Conservation (phyloP, 345 rosid genomes). For the Citrus reticulata region DNA sequence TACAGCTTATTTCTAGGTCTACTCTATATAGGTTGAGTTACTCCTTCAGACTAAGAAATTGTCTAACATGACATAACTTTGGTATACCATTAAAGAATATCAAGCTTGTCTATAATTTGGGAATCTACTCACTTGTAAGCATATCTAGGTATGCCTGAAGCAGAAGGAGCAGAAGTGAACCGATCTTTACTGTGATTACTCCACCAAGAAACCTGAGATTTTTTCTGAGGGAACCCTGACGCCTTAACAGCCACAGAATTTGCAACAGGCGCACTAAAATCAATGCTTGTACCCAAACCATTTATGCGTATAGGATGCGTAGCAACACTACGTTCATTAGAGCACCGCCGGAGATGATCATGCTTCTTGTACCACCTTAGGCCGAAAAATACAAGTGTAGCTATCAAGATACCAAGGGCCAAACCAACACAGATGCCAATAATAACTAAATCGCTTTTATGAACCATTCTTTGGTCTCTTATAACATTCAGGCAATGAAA, state of each 20-base stretch:
- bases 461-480: conserved; percentile 52
- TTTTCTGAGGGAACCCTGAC: conserved; percentile 34
- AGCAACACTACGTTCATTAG: conserved; percentile 54
- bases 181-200: conserved; percentile 56
- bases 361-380: conserved; percentile 62
- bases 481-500: conserved; percentile 24
- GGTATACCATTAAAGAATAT: neutral
- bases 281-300: conserved; percentile 63
- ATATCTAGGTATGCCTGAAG: conserved; percentile 76
- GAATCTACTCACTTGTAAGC: conserved; percentile 67
- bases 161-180: conserved; percentile 62
- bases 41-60: neutral
- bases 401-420: conserved; percentile 75
- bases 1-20: neutral
- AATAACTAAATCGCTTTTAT: conserved; percentile 43
- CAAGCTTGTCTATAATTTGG: neutral
- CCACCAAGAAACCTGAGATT: conserved; percentile 53
- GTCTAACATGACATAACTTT: neutral
- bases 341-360: conserved; percentile 41
- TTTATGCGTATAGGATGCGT: conserved; percentile 68
- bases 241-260: conserved; percentile 30
- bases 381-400: conserved; percentile 50
- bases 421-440: conserved; percentile 71
- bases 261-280: conserved; percentile 60
- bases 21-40: neutral